Conservation (phyloP, 2,329 filamentous ascomycete genomes). For the Penicillium sp. region DNA sequence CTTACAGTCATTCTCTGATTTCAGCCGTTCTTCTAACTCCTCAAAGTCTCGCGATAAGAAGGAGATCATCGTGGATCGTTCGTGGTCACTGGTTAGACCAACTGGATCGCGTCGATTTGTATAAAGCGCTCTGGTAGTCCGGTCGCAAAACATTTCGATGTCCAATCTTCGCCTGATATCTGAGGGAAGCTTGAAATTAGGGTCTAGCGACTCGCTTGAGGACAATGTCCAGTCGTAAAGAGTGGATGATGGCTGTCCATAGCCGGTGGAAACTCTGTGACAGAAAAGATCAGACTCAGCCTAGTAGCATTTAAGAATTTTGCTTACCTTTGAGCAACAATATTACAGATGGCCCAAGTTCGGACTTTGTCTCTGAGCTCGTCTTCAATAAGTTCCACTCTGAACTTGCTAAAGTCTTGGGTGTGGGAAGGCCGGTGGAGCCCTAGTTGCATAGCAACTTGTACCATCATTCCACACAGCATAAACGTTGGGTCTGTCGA, state of each 20-base stretch:
- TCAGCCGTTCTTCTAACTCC: slow-evolving; percentile 52
- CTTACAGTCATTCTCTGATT: slow-evolving; percentile 41
- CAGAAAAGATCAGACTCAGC: slow-evolving; percentile 6
- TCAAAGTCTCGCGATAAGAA: slow-evolving; percentile 48
- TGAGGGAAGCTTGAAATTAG: slow-evolving; percentile 49
- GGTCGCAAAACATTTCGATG: slow-evolving; percentile 58
- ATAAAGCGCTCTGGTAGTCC: slow-evolving; percentile 55
- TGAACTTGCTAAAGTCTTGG: slow-evolving; percentile 53
- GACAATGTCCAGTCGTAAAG: slow-evolving; percentile 58
- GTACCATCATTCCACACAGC: slow-evolving; percentile 63
- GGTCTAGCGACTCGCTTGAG: slow-evolving; percentile 42
- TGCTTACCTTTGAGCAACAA: slow-evolving; percentile 60
- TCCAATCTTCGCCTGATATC: slow-evolving; percentile 52
- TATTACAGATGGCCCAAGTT: slow-evolving; percentile 66
- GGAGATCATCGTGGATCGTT: slow-evolving; percentile 44
- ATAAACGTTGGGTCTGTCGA: slow-evolving; percentile 64
- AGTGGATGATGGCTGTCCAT: slow-evolving; percentile 62
- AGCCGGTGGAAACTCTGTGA: slow-evolving; percentile 61
- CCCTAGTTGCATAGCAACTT: slow-evolving; percentile 64
- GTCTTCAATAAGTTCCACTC: slow-evolving; percentile 55
- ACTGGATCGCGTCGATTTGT: slow-evolving; percentile 55
- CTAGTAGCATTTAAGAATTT: not conserved
- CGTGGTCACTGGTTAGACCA: slow-evolving; percentile 46
- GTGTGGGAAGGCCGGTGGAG: slow-evolving; percentile 62
- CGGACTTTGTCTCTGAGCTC: slow-evolving; percentile 61